Conservation (phyloP, 2,329 filamentous ascomycete genomes). For the Magnaporthiopsis incrustans region DNA sequence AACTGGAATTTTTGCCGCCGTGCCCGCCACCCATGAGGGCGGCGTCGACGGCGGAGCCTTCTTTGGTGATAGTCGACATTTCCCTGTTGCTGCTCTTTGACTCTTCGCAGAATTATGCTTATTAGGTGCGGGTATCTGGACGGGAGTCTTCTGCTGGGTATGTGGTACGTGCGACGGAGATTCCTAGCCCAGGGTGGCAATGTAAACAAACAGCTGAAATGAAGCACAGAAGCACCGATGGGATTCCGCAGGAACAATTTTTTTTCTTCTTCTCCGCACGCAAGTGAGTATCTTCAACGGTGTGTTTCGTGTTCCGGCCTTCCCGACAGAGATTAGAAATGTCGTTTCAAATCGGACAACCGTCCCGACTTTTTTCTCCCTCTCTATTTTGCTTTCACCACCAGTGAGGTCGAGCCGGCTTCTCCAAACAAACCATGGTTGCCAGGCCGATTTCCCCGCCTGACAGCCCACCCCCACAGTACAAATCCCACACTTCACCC, state of each 20-base stretch:
- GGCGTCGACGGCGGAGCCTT: not conserved
- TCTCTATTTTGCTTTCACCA: not conserved
- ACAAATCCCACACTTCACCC: not conserved
- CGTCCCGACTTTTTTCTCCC: not conserved
- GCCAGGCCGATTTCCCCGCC: not conserved
- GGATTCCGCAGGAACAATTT: not conserved
- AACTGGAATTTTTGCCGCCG: slow-evolving; percentile 15
- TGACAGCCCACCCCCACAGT: not conserved
- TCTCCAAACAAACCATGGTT: not conserved
- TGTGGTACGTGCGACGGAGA: too few species aligned
- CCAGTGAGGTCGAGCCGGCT: not conserved
- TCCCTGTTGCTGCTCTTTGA: not conserved
- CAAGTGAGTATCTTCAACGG: not conserved
- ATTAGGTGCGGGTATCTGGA: too few species aligned
- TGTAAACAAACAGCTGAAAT: too few species aligned
- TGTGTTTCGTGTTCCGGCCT: not conserved
- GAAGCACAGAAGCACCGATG: not conserved
- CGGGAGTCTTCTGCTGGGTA: not conserved
- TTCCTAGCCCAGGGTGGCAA: too few species aligned
- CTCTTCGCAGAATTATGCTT: not conserved
- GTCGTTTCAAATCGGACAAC: not conserved
- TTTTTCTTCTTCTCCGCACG: not conserved
- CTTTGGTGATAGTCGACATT: not conserved
- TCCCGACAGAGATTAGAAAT: not conserved
- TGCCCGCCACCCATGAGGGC: not conserved